Evolutionary conservation across 495 filamentous ascomycete genomes (phyloP).

Genomic region (Neurospora sp.): DNA sequence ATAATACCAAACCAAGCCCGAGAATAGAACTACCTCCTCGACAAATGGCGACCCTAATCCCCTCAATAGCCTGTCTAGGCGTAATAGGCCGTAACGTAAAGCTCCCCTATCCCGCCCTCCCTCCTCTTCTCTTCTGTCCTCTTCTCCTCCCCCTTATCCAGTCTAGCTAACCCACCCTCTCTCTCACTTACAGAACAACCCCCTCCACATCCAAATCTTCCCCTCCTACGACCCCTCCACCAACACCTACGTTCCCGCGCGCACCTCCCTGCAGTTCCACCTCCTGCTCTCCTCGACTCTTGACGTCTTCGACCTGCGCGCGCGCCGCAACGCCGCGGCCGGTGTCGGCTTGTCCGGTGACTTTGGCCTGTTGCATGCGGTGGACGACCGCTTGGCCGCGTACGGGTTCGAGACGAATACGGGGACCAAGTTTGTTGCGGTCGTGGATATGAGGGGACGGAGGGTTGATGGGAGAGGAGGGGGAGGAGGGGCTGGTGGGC

Average conservation of each 20-base stretch:
- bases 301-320: constrained; percentile 80
- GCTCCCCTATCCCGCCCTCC: constrained; percentile 5
- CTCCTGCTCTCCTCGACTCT: constrained; percentile 84
- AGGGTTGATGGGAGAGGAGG: constrained; percentile 16
- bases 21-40: not conserved
- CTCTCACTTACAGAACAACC: constrained; percentile 62
- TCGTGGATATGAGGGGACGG: constrained; percentile 75
- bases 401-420: constrained; percentile 99
- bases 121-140: not conserved
- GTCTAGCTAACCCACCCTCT: constrained; percentile 3
- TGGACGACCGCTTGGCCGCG: constrained; percentile 82
- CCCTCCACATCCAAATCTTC: constrained; percentile 86
- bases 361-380: constrained; percentile 78
- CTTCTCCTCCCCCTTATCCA: not conserved
- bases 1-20: not conserved
- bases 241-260: constrained; percentile 36
- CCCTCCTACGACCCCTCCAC: constrained; percentile 48
- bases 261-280: constrained; percentile 70
- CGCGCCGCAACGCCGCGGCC: constrained; percentile 51
- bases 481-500: constrained; percentile 10
- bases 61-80: constrained; percentile 82
- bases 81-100: constrained; percentile 80
- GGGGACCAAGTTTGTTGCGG: constrained; percentile 74
- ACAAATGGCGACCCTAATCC: constrained; percentile 39
- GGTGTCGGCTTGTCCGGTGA: constrained; percentile 55